These are phyloP conservation scores for Diaporthe citri DNA, from an alignment of 2,329 filamentous ascomycete genomes.

Conservation along the genomic window DNA sequence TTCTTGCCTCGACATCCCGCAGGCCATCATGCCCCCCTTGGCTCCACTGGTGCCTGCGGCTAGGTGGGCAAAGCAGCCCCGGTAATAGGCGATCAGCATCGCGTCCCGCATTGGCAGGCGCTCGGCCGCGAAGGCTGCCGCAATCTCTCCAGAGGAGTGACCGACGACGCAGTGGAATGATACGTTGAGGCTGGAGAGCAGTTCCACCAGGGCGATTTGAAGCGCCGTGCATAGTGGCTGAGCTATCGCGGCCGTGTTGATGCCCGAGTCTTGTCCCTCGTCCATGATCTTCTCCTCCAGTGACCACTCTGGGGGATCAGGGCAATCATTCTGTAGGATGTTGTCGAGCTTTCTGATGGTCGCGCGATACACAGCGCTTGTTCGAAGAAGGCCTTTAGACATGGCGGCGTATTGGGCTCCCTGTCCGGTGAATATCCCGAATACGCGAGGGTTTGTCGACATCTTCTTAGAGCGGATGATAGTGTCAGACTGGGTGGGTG, in stretches of 20 bases:
- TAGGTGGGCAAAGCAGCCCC: conserved; percentile 51
- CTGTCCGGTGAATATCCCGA: conserved; percentile 58
- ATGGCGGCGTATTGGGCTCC: conserved; percentile 60
- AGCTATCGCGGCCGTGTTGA: conserved; percentile 56
- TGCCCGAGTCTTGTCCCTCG: conserved; percentile 44
- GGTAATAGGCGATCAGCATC: conserved; percentile 56
- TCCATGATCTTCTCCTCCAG: conserved; percentile 52
- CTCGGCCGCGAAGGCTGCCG: conserved; percentile 57
- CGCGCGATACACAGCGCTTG: conserved; percentile 49
- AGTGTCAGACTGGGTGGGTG: background rate
- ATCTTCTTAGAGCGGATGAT: conserved; percentile 42
- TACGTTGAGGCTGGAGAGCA: conserved; percentile 46
- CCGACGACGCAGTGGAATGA: conserved; percentile 51
- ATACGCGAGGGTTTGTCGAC: conserved; percentile 43
- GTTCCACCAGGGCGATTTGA: conserved; percentile 58
- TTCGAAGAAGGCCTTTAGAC: conserved; percentile 50
- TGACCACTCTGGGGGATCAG: conserved; percentile 48
- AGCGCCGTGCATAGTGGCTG: conserved; percentile 68
- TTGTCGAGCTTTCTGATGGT: conserved; percentile 51
- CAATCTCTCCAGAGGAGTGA: conserved; percentile 60
- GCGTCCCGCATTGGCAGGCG: conserved; percentile 52
- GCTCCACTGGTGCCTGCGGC: conserved; percentile 42
- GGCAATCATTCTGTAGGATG: conserved; percentile 44
- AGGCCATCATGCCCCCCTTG: conserved; percentile 53
- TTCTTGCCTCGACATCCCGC: conserved; percentile 47